These are phyloP conservation scores for Phaeoacremonium minimum DNA, from an alignment of 2,329 filamentous ascomycete genomes.

Conservation along the genomic window DNA sequence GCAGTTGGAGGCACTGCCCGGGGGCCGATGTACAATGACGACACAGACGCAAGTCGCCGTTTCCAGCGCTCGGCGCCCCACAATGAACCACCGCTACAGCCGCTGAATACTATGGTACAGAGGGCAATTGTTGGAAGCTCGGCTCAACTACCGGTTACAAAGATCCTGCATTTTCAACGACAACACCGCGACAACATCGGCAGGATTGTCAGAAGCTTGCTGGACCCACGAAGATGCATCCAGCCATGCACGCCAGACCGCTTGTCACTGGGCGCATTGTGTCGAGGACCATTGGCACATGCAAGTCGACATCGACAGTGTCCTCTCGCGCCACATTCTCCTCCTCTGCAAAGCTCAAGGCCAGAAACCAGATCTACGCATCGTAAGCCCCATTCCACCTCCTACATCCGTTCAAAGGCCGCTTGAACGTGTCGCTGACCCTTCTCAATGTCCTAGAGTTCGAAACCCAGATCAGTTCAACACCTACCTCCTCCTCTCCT, in stretches of 20 bases:
- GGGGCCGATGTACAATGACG: too few relatives aligned
- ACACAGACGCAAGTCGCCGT: too few relatives aligned
- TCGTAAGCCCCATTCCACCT: conserved; percentile 18
- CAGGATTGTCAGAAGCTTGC: too few relatives aligned
- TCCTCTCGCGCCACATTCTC: conserved; percentile 4
- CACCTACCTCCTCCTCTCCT: conserved; percentile 51
- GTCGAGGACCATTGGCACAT: not conserved
- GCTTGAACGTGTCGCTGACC: not conserved
- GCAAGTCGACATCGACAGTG: not conserved
- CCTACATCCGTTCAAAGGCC: not conserved
- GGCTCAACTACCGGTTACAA: too few relatives aligned
- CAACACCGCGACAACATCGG: too few relatives aligned
- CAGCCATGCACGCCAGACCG: not conserved
- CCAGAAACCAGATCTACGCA: conserved; percentile 20
- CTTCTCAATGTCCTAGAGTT: conserved; percentile 38
- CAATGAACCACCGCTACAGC: too few relatives aligned
- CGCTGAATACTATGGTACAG: too few relatives aligned
- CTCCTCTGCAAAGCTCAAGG: conserved; percentile 1
- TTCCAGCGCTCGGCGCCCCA: too few relatives aligned
- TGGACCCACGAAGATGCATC: not conserved
- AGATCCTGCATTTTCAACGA: too few relatives aligned
- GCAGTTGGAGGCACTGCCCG: too few relatives aligned
- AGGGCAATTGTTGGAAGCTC: too few relatives aligned
- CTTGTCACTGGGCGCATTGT: not conserved
- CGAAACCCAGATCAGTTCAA: conserved; percentile 50